Base-by-base conservation (phyloP, 169 alveolate genomes). In the Plasmodium reichenowi region DNA sequence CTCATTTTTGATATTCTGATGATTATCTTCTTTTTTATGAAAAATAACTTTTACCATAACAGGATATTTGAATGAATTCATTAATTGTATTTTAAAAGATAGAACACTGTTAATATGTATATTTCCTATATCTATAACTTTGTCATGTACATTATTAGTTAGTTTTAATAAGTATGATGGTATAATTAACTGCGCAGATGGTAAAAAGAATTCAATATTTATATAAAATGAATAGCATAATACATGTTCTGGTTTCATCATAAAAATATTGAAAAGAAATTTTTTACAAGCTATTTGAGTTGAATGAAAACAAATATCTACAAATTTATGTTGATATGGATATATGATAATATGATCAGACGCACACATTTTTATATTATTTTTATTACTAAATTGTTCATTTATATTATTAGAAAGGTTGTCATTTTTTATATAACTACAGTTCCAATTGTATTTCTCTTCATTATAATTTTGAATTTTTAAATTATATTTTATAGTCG, bases 181-280 rank as follows among this genome's bases (percentile, higher is more conserved):
- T 1, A 83, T 15, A 9, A 52, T 83, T 38, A 83, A 26, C 56
- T 83, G 68, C 54, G 68, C 70, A 62, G 85, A 67, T 12, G 91
- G 91, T 48, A 83, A 83, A 83, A 45, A 83, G 70, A 83, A 83
- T 56, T 83, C 83, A 9, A 83, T 83, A 68, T 47, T 83, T 58
- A 83, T 83, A 62, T 83, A 83, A 58, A 83, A 83, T 48, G 85
- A 68, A 68, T 68, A 83, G 50, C 91, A 83, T 38, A 83, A 68
- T 17, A 56, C 5, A 52, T 50, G 54, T 56, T 52, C 48, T 10
- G 67, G 58, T 32, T 56, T 83, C 10, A 47, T 59, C 59, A 83
- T 45, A 63, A 68, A 50, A 1, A 83, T 24, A 54, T 83, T 83
- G 56, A 83, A 60, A 24, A 83, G 72, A 83, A 68, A 83, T 68